Evolutionary conservation across 768 basidiomycete species (phyloP), one percentile per base, ranked within the genome.

Genomic region (Psilocybe subaeruginosa): DNA sequence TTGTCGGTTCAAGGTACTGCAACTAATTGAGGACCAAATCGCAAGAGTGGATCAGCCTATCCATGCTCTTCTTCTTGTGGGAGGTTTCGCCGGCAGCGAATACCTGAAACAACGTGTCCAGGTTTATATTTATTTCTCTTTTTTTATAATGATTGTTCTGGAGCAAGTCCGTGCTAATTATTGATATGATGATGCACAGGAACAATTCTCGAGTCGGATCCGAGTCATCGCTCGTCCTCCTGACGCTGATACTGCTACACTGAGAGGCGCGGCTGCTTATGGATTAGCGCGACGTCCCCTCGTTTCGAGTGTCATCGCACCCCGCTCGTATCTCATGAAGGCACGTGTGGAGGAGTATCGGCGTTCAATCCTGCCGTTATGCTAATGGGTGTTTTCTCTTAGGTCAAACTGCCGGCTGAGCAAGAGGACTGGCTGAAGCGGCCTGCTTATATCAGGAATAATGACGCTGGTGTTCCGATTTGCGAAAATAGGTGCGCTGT

Each of bases 321-420:
- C 93, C 12, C 83, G 88, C 55, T 88, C 91, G 27, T 96, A 95
- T 71, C 84, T 94, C 63, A 92, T 95, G 89, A 92, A 91, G 80
- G 91, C 88, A 66, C 60, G 79, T 57, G 47, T 41, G 45, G 30
- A 51, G 14, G 41, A 47, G n/a, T 54, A 43, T 46, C 29, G 30
- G 27, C 45, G 17, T 43, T 49, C 16, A 47, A 16, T 16, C n/a
- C 52, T 46, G 30, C 23, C 52, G 54, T 54, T 53, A 46, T 61
- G 56, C 61, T 48, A 59, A 41, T 45, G n/a, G 27, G 5, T 41
- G 51, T 27, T 56, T 53, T 43, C 60, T 66, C 54, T 61, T 46
- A 92, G 90, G 93, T 94, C 63, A 95, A 95, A 73, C 81, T 96
- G 29, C 93, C 93, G 46, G 93, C 93, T 33, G 94, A 95, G 53